Evolutionary conservation across 176 grass and related monocot genomes (phyloP).

Genomic region (Urochloa ruziziensis): DNA sequence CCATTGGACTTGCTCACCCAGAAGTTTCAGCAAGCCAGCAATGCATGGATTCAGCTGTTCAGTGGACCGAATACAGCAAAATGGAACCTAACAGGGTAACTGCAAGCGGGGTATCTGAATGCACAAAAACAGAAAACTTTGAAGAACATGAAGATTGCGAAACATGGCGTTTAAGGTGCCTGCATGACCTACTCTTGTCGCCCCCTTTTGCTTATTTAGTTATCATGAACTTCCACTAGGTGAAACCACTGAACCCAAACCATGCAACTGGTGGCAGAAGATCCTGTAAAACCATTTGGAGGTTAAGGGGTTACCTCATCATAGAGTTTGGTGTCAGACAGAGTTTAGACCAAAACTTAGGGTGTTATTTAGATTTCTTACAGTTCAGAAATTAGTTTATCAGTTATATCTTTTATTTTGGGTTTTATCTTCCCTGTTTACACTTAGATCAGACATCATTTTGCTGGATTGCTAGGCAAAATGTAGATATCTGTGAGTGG

Average conservation of each 20-base stretch:
- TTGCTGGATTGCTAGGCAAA: not conserved
- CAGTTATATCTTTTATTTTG: not conserved
- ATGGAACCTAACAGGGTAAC: conserved; percentile 22
- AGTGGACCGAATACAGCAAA: conserved; percentile 37
- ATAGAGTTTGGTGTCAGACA: not conserved
- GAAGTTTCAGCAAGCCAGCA: conserved; percentile 32
- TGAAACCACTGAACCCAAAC: not conserved
- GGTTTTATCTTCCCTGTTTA: conserved; percentile 3
- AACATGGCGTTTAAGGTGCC: conserved; percentile 65
- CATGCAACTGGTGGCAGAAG: not conserved
- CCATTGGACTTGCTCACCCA: conserved; percentile 13
- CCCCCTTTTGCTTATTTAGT: not conserved
- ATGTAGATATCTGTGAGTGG: not conserved
- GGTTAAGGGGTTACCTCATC: not conserved
- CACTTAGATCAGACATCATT: not conserved
- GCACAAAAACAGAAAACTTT: conserved; percentile 28
- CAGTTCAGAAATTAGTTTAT: not conserved
- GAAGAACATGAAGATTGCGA: conserved; percentile 50
- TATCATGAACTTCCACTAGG: not conserved
- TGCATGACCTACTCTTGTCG: not conserved
- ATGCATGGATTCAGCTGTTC: conserved; percentile 10
- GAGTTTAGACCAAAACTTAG: not conserved
- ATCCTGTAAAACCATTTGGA: not conserved
- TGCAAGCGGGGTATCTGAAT: not conserved
- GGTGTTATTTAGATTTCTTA: not conserved